Conservation (phyloP, 139 green algal species). For the Zygnema circumcarinatum region DNA sequence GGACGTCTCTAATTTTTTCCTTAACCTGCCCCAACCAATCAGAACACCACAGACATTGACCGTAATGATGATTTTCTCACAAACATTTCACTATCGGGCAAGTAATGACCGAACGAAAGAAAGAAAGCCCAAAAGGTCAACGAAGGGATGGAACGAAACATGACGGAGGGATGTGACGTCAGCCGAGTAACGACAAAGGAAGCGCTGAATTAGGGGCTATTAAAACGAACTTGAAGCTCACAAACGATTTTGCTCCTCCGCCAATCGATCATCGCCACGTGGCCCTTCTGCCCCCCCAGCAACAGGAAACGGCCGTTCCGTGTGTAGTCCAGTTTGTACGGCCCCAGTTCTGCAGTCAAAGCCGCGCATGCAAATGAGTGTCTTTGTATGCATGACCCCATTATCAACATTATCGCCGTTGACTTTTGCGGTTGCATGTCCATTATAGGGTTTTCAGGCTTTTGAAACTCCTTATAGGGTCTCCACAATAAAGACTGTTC, state of each 20-base stretch:
- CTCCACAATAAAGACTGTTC: too few relatives aligned
- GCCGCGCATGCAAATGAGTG: neutral
- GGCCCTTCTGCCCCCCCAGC: conserved; percentile 84
- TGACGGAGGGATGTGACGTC: too few relatives aligned
- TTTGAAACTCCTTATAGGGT: too few relatives aligned
- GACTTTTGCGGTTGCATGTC: too few relatives aligned
- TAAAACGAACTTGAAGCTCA: conserved; percentile 83
- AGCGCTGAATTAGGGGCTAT: too few relatives aligned
- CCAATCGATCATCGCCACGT: conserved; percentile 95
- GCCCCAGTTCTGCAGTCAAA: conserved; percentile 48
- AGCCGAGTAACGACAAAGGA: too few relatives aligned
- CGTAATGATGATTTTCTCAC: too few relatives aligned
- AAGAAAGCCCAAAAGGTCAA: neutral
- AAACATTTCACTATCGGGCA: too few relatives aligned
- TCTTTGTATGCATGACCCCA: neutral
- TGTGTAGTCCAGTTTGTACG: conserved; percentile 74
- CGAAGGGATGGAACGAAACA: too few relatives aligned
- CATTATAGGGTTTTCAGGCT: too few relatives aligned
- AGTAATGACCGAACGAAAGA: neutral
- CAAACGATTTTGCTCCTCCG: conserved; percentile 71
- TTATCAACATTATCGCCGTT: conserved; percentile 6
- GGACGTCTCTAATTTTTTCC: conserved; percentile 86
- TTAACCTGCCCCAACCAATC: conserved; percentile 73
- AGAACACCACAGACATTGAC: too few relatives aligned
- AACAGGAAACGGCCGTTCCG: conserved; percentile 81